Evolutionary conservation across 2,329 filamentous ascomycete genomes (phyloP), one percentile per base, ranked within the genome.

Genomic region (Chrysosporium keratinophilum): DNA sequence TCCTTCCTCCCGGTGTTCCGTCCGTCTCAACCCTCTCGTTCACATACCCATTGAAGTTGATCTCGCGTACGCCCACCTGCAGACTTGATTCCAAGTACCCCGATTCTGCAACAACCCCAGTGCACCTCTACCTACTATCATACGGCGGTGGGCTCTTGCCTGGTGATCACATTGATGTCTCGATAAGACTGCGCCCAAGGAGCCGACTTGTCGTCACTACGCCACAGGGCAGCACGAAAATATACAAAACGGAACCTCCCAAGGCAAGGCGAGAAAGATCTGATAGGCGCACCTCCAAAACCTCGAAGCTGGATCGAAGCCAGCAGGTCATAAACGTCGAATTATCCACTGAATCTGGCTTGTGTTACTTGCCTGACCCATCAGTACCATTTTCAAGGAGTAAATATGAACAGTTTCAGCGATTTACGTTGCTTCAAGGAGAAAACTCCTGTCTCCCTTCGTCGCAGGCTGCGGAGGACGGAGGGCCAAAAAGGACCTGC

Each of bases 111-210:
- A 71, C 68, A 40, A 68, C 64, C 59, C 87, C 87, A 54, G 78
- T 89, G 7, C 80, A 93, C 33, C 83, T 95, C 40, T 97, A 95
- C 66, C 77, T 97, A 37, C 78, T 98, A 47, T 95, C 90, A 0
- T 98, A 97, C 66, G 93, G 93, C 48, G 93, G 93, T 42, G 93
- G 93, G 1, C 80, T 98, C 12, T 87, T 98, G 1, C 87, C 85
- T 11, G 89, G 90, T 41, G 93, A 98, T 68, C 76, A 80, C 59
- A 84, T 97, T 67, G 76, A 84, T 63, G 79, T 98, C 23, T 74
- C 76, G 17, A 78, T 95, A 57, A 76, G 78, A 9, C 75, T 95
- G 46, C 79, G 80, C 10, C 61, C 76, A 2, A 71, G 73, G 1
- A 84, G 88, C 3, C 83, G 82, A 56, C 78, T 96, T 52, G 72